Evolutionary conservation across 768 basidiomycete species (phyloP), one percentile per base, ranked within the genome.

Genomic region (Tremella fuciformis): DNA sequence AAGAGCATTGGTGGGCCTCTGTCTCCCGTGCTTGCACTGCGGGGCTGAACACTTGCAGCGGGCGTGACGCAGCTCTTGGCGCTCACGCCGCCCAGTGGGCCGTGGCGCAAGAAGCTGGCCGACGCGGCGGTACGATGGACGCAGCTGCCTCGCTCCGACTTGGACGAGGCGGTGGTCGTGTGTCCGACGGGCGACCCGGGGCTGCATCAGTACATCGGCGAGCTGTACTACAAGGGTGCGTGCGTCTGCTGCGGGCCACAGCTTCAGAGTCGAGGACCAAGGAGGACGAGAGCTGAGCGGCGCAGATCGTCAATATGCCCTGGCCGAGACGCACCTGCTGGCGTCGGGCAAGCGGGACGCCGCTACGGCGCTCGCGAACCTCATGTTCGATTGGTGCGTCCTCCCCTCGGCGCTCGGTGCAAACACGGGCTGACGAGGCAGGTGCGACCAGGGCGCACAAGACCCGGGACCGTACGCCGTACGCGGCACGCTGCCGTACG

Each of bases 61-160:
- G 85, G 87, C 67, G 70, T 97, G 64, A 94, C 90, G 29, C 93
- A 98, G 74, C 82, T 98, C 46, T 88, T 97, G 69, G 91, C 91
- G 8, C 80, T 97, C 55, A 84, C 86, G 51, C 90, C 91, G 2
- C 69, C 88, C 0, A 78, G 81, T 13, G 92, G 90, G 13, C 72
- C 86, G 29, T 99, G 94, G 96, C 81, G 93, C 59, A 93, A 91
- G 80, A 91, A 88, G 0, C 78, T 92, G 51, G 87, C 91, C 38
- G 89, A 92, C 69, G 87, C 84, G 73, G 80, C 89, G 13, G 81
- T 97, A 72, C 83, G 86, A 44, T 99, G 94, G 93, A 86, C 89
- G 46, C 42, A 46, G 42, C 8, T 46, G 42, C 29, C 29, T 34
- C 29, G 29, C 6, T 82, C 85, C 13, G 88, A 87, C 72, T 81